These are phyloP conservation scores for Terana coerulea DNA, from an alignment of 768 basidiomycete species.

Conservation along the genomic window DNA sequence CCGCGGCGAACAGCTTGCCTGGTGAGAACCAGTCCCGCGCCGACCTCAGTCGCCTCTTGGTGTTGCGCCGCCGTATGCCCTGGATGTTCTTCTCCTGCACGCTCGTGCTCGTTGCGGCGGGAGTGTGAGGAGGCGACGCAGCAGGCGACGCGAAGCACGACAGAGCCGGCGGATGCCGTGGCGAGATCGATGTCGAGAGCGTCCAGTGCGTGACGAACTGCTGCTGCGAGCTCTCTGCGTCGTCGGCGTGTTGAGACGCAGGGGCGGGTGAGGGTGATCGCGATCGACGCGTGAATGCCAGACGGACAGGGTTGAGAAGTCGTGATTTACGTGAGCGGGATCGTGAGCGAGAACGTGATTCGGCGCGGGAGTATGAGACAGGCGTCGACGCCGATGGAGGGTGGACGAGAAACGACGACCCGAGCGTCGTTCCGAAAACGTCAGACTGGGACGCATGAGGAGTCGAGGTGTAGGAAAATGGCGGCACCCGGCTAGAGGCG, in stretches of 20 bases:
- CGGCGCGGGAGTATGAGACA: background rate
- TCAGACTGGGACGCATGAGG: background rate
- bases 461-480: background rate
- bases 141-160: conserved; percentile 11
- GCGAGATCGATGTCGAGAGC: conserved; percentile 12
- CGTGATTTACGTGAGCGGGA: conserved; percentile 21
- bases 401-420: conserved; percentile 6
- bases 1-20: conserved; percentile 27
- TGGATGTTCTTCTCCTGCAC: conserved; percentile 18
- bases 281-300: conserved; percentile 28
- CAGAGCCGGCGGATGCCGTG: conserved; percentile 4
- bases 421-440: conserved; percentile 1
- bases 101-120: conserved; percentile 16
- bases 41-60: conserved; percentile 25
- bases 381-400: conserved; percentile 1
- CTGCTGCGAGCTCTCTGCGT: background rate
- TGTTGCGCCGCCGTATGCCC: conserved; percentile 24
- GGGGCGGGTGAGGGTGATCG: conserved; percentile 15
- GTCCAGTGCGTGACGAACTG: conserved; percentile 16
- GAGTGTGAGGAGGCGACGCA: conserved; percentile 14
- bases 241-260: background rate
- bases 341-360: conserved; percentile 5
- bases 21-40: conserved; percentile 34
- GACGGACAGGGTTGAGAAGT: conserved; percentile 30
- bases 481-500: background rate